Base-by-base conservation (phyloP, 129 eudicot species). In the Flaveria robusta region DNA sequence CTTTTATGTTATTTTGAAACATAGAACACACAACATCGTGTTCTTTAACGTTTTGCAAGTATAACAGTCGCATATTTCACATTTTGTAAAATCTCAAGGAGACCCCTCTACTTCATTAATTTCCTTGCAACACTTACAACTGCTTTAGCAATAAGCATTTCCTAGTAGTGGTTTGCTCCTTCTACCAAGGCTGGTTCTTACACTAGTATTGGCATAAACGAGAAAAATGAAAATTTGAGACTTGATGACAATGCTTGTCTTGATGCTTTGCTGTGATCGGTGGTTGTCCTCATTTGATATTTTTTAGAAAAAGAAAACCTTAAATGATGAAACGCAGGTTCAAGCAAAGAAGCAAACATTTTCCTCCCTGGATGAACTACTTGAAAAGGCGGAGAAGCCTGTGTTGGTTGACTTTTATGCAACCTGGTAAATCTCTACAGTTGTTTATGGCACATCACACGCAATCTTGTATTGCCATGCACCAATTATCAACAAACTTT, bases 331-430 rank as follows among this genome's bases (percentile, higher is more conserved):
- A 74, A 47, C 66, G 60, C 86, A 95, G 99, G 97, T 89, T 75
- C 74, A 81, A 80, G 91, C 99, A 23, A 87, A 89, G 87, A 83
- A 91, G 91, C 90, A 87, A 69, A 74, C 96, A 11, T 91, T 84
- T 81, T 84, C 93, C 15, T 79, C 92, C 72, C 89, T 95, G 56
- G 96, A 95, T 71, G 99, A 95, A 22, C 74, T 91, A 80, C 67
- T 95, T 73, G 86, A 81, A 68, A 83, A 84, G 43, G 76, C 96
- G 49, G 99, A 95, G 68, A 95, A 89, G 84, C 99, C 99, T 4
- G 89, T 95, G 26, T 68, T 95, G 84, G 97, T 95, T 20, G 99
- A 95, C 82, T 95, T 95, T 71, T 95, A 95, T 80, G 99, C 99
- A 31, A 89, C 97, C 37, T 95, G 99, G 99, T 93, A 87, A 71